These are phyloP conservation scores for Berkeleyomyces basicola DNA, from an alignment of 2,329 filamentous ascomycete species.

Conservation along the genomic window DNA sequence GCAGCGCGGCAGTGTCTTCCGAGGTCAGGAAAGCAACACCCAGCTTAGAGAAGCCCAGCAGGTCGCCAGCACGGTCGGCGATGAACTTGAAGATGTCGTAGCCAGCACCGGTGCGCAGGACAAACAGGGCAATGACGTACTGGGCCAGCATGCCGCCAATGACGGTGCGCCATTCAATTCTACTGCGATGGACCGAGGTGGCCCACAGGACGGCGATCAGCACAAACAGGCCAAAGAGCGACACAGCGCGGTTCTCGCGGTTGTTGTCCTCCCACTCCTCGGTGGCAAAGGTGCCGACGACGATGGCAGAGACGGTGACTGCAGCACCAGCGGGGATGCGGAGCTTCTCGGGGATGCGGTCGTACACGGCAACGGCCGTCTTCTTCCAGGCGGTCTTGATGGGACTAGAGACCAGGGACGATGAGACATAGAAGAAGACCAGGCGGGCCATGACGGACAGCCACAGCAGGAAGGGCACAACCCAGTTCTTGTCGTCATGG, in stretches of 20 bases:
- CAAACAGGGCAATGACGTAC: slow-evolving; percentile 78
- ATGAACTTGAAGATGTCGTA: slow-evolving; percentile 89
- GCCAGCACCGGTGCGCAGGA: slow-evolving; percentile 62
- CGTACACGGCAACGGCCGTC: slow-evolving; percentile 40
- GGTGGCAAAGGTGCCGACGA: slow-evolving; percentile 64
- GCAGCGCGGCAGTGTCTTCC: slow-evolving; percentile 27
- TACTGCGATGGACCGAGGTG: slow-evolving; percentile 53
- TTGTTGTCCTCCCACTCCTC: slow-evolving; percentile 60
- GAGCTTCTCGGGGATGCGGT: slow-evolving; percentile 43
- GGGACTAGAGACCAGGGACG: slow-evolving; percentile 47
- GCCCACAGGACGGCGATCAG: slow-evolving; percentile 50
- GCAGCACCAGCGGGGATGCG: slow-evolving; percentile 41
- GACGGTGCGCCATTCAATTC: slow-evolving; percentile 59
- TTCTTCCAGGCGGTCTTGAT: slow-evolving; percentile 52
- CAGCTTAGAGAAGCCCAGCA: slow-evolving; percentile 59
- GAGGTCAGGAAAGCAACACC: slow-evolving; percentile 53
- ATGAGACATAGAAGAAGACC: slow-evolving; percentile 56
- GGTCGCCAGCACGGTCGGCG: slow-evolving; percentile 52
- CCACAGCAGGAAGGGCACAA: slow-evolving; percentile 71
- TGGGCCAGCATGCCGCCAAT: slow-evolving; percentile 80
- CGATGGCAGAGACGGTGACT: slow-evolving; percentile 51
- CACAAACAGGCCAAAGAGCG: slow-evolving; percentile 59
- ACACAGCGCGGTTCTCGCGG: slow-evolving; percentile 61
- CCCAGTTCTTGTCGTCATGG: slow-evolving; percentile 57
- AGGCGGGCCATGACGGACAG: slow-evolving; percentile 58